Evolutionary conservation across 129 eudicot species (phyloP).

Genomic region (Logfia minima): DNA sequence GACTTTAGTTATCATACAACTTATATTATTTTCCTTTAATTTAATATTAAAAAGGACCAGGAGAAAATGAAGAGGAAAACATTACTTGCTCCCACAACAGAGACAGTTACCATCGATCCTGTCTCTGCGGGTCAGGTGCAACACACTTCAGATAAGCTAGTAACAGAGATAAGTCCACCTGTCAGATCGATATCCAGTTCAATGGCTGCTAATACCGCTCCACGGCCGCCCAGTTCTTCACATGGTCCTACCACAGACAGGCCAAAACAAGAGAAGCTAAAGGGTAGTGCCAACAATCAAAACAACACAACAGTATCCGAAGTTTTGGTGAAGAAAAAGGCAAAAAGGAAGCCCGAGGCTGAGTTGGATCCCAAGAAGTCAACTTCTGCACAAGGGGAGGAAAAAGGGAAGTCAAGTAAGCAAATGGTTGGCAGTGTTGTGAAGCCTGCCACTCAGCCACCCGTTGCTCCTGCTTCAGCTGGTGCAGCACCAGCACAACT

Average conservation of each 20-base stretch:
- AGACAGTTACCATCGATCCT: conserved; percentile 8
- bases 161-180: conserved; percentile 27
- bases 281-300: conserved; percentile 42
- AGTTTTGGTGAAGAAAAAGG: conserved; percentile 53
- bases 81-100: conserved; percentile 39
- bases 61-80: conserved; percentile 65
- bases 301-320: conserved; percentile 30
- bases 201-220: conserved; percentile 26
- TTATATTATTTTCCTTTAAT: background rate
- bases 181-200: conserved; percentile 35
- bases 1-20: background rate
- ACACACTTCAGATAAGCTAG: conserved; percentile 27
- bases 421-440: conserved; percentile 31
- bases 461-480: background rate
- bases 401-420: conserved; percentile 42
- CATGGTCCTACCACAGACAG: conserved; percentile 29
- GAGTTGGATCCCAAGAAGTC: conserved; percentile 44
- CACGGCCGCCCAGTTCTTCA: conserved; percentile 12
- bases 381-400: conserved; percentile 31
- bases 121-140: conserved; percentile 20
- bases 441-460: conserved; percentile 32
- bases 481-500: conserved; percentile 18
- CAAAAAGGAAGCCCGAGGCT: conserved; percentile 55
- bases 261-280: conserved; percentile 67
- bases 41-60: conserved; percentile 41